Evolutionary conservation across 352 stramenopile genomes (phyloP), one percentile per base, ranked within the genome.

Genomic region (Globisporangium irregulare): DNA sequence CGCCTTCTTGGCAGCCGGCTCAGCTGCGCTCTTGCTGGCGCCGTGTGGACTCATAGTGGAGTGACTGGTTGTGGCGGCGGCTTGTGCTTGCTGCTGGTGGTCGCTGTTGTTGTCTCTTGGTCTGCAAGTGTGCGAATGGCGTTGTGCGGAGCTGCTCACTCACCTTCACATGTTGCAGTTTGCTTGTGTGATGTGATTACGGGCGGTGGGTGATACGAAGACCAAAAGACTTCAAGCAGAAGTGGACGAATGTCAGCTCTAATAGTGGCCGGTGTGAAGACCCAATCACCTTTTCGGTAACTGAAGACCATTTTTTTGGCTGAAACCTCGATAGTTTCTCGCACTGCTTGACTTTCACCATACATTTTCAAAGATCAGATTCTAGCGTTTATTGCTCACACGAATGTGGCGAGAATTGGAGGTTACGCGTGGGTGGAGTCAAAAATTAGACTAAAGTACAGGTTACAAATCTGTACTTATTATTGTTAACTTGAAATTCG

Each of bases 181-280:
- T 25, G 55, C 25, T 38, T 27, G 12, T 25, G 22, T n/a, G 36
- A 43, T 27, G 43, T 64, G 59, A 65, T 65, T 65, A 65, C 59
- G 59, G n/a, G 25, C 22, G 10, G 10, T 18, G 15, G 4, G 18
- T 65, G 59, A 65, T 65, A 36, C 59, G 59, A 65, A 57, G 59
- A 65, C 59, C 59, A 64, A 20, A 20, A 43, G 10, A n/a, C 24
- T 56, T 25, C 50, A 51, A 64, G 24, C 22, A 15, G 12, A 46
- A 54, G 59, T 38, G 59, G 59, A 65, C 43, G 43, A 65, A 64
- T 32, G 20, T 18, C 10, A 12, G 12, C 25, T 18, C 25, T 12
- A 59, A 38, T 59, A 59, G 56, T 62, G 32, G 32, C 15, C 15
- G n/a, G 20, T 27, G 18, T 22, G 43, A 55, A 51, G 48, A 51